Percentiles rank a stretch among this genome's conserved stretches.
Conservation (phyloP, 768 basidiomycete species). For the Hydnomerulius pinastri region DNA sequence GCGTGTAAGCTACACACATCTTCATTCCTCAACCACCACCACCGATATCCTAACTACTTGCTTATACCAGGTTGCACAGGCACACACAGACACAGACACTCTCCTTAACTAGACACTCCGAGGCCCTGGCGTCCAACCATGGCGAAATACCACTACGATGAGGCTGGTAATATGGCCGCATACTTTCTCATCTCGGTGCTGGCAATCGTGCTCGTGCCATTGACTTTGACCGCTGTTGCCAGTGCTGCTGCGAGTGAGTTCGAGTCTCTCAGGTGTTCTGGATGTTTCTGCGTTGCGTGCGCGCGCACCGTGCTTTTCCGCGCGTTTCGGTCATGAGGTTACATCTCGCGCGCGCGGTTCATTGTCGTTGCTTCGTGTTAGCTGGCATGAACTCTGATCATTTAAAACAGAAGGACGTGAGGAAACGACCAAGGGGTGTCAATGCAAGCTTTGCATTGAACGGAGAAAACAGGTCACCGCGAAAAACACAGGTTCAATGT, state of each 20-base stretch:
- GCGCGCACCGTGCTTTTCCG: neutral
- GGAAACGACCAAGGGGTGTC: conserved; percentile 48
- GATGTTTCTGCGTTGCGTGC: neutral
- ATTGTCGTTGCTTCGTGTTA: conserved; percentile 3
- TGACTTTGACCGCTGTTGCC: conserved; percentile 58
- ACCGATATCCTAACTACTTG: neutral
- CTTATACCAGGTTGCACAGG: neutral
- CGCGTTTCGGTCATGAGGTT: neutral
- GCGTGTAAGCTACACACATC: too few relatives aligned
- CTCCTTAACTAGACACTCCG: too few relatives aligned
- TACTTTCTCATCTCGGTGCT: conserved; percentile 94
- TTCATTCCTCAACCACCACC: neutral
- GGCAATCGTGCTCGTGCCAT: conserved; percentile 77
- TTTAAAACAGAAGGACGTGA: conserved; percentile 32
- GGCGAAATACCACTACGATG: conserved; percentile 87
- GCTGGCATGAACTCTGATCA: conserved; percentile 7
- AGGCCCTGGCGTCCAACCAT: conserved; percentile 38
- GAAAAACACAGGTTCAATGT: conserved; percentile 45
- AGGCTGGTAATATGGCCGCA: conserved; percentile 81
- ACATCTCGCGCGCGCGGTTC: conserved; percentile 1
- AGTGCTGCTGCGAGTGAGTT: conserved; percentile 45
- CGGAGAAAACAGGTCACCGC: conserved; percentile 50
- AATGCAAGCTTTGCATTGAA: conserved; percentile 61
- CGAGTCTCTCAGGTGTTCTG: neutral
- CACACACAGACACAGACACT: neutral